Conservation (phyloP, 192 early-diverging fungal species). For the Gaertneriomyces semiglobifer region DNA sequence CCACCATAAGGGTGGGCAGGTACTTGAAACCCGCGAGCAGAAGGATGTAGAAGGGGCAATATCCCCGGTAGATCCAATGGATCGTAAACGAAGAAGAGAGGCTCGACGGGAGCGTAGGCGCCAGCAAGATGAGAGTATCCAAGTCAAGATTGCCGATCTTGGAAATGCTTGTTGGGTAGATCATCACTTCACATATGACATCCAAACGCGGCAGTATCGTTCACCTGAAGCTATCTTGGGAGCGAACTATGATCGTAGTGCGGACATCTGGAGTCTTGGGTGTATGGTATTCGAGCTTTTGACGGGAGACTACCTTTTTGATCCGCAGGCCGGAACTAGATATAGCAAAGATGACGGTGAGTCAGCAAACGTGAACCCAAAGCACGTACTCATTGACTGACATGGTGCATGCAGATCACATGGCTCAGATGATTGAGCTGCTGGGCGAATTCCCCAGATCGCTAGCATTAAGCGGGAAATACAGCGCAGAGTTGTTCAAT, state of each 20-base stretch:
- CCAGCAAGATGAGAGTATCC: slow-evolving; percentile 39
- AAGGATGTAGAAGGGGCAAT: slow-evolving; percentile 1
- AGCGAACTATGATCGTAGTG: slow-evolving; percentile 73
- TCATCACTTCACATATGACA: slow-evolving; percentile 93
- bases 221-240: slow-evolving; percentile 94
- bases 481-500: slow-evolving; percentile 83
- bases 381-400: not conserved
- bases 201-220: slow-evolving; percentile 96
- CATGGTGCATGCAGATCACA: slow-evolving; percentile 65
- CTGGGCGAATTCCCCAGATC: slow-evolving; percentile 79
- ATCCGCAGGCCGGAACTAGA: slow-evolving; percentile 76
- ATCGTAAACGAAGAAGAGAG: slow-evolving; percentile 36
- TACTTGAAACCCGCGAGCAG: not conserved
- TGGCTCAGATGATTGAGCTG: slow-evolving; percentile 95
- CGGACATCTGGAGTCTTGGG: slow-evolving; percentile 93
- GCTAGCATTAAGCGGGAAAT: slow-evolving; percentile 79
- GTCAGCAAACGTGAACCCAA: not conserved
- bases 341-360: slow-evolving; percentile 90
- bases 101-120: slow-evolving; percentile 25
- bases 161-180: slow-evolving; percentile 96
- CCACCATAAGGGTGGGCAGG: slow-evolving; percentile 5
- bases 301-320: slow-evolving; percentile 93
- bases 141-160: slow-evolving; percentile 93
- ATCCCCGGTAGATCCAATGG: not conserved
- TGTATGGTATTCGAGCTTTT: slow-evolving; percentile 92